These are phyloP conservation scores for Ploettnerulaceae sp. DNA, from an alignment of 2,329 filamentous ascomycete genomes.

Conservation along the genomic window DNA sequence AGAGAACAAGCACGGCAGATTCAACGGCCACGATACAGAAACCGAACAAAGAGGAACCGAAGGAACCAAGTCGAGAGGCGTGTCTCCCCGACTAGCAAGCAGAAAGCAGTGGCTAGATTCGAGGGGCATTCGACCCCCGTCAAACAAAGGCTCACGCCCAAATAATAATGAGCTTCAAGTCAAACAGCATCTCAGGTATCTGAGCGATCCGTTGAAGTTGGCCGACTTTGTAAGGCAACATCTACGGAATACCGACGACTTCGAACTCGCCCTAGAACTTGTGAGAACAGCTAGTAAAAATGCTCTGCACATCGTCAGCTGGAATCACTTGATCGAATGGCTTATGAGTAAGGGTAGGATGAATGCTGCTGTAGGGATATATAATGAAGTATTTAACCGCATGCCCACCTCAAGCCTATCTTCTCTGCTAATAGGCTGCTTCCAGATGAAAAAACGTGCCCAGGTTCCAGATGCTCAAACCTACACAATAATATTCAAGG, in stretches of 20 bases:
- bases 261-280: constrained; percentile 63
- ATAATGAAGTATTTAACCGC: constrained; percentile 70
- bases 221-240: constrained; percentile 59
- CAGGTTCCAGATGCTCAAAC: constrained; percentile 77
- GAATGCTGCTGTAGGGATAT: constrained; percentile 69
- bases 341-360: constrained; percentile 57
- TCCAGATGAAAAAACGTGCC: constrained; percentile 90
- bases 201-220: constrained; percentile 65
- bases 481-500: constrained; percentile 77
- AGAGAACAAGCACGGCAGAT: background rate
- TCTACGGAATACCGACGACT: constrained; percentile 50
- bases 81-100: background rate
- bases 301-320: constrained; percentile 66
- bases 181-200: constrained; percentile 25
- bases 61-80: background rate
- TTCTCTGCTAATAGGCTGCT: constrained; percentile 17
- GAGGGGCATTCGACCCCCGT: constrained; percentile 18
- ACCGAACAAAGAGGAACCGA: no score
- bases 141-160: constrained; percentile 6
- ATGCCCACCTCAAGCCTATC: background rate
- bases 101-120: constrained; percentile 25
- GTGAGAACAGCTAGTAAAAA: constrained; percentile 64
- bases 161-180: constrained; percentile 12
- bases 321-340: constrained; percentile 81
- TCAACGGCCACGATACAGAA: background rate